A percentile compares a stretch with the other conserved stretches of the same genome.
Evolutionary conservation across 768 basidiomycete species (phyloP).

Genomic region (Russula earlei): DNA sequence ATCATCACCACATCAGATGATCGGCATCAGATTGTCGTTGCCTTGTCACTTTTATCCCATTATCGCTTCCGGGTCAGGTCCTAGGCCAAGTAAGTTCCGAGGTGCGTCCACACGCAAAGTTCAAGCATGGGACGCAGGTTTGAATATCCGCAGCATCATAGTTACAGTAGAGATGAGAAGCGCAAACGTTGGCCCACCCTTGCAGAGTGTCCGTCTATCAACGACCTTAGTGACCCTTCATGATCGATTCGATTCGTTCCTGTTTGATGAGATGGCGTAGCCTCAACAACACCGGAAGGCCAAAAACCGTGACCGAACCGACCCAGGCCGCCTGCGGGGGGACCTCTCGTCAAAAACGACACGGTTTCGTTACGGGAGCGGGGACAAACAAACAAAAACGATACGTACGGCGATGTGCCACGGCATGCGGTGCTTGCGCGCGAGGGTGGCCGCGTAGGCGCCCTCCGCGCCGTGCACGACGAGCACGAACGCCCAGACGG

Average conservation of each 20-base stretch:
- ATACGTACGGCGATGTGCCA: conserved; percentile 31
- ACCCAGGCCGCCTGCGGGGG: conserved; percentile 42
- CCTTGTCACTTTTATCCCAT: too few relatives aligned
- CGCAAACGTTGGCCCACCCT: background rate
- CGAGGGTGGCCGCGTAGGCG: conserved; percentile 39
- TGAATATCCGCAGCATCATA: too few relatives aligned
- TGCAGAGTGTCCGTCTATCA: conserved; percentile 19
- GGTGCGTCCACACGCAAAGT: too few relatives aligned
- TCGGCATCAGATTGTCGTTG: too few relatives aligned
- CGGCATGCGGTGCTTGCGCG: conserved; percentile 43
- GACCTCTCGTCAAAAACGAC: too few relatives aligned
- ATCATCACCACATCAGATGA: too few relatives aligned
- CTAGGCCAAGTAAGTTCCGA: too few relatives aligned
- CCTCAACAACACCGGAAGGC: conserved; percentile 45
- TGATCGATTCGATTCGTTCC: conserved; percentile 68
- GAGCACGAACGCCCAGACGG: conserved; percentile 28
- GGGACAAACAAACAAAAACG: conserved; percentile 20
- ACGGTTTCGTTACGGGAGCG: background rate
- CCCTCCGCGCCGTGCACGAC: conserved; percentile 38
- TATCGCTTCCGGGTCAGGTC: too few relatives aligned
- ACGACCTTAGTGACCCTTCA: conserved; percentile 59
- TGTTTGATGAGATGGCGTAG: conserved; percentile 51
- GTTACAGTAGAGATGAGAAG: background rate
- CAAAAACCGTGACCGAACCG: conserved; percentile 40
- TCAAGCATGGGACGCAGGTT: too few relatives aligned